Percentiles rank a stretch among this genome's conserved stretches.
Conservation (phyloP, 1,139 yeast species). For the Kodamaea sp. region DNA sequence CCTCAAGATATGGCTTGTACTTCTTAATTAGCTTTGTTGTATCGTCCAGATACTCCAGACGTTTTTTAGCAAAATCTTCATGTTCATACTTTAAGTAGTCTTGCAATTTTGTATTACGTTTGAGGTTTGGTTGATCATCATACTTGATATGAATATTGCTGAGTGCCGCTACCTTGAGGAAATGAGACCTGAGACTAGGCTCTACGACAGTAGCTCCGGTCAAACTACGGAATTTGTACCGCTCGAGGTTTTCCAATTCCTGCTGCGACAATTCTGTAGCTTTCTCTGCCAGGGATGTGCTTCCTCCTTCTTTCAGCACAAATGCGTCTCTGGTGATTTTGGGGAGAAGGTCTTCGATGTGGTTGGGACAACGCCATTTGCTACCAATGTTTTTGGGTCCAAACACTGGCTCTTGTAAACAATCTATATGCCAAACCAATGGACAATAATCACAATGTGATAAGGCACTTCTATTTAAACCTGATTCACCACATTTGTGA, state of each 20-base stretch:
- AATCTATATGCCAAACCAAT: constrained; percentile 90
- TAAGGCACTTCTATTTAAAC: constrained; percentile 52
- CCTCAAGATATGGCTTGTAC: constrained; percentile 9
- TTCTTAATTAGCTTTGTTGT: constrained; percentile 10
- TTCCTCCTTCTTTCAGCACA: neutral
- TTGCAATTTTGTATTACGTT: constrained; percentile 26
- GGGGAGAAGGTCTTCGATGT: constrained; percentile 59
- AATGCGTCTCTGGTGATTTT: constrained; percentile 13
- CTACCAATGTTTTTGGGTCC: constrained; percentile 75
- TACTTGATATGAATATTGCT: constrained; percentile 64
- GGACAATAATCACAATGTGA: constrained; percentile 86
- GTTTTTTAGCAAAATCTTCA: constrained; percentile 20
- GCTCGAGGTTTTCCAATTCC: constrained; percentile 7
- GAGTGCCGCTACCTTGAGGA: constrained; percentile 41
- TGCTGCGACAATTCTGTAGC: constrained; percentile 6
- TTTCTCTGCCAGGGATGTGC: constrained; percentile 28
- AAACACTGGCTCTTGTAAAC: constrained; percentile 75
- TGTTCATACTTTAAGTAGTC: constrained; percentile 35
- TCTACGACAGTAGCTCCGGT: constrained; percentile 56
- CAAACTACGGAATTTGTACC: constrained; percentile 42
- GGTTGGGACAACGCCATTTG: constrained; percentile 95
- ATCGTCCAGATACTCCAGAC: constrained; percentile 29
- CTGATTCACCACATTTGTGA: constrained; percentile 74
- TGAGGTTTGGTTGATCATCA: constrained; percentile 62
- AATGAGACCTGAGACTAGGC: constrained; percentile 42